Percentiles rank a stretch among this genome's conserved stretches.
These are phyloP conservation scores for Persicaria maculosa DNA, from an alignment of 148 eudicot species.

Conservation along the genomic window DNA sequence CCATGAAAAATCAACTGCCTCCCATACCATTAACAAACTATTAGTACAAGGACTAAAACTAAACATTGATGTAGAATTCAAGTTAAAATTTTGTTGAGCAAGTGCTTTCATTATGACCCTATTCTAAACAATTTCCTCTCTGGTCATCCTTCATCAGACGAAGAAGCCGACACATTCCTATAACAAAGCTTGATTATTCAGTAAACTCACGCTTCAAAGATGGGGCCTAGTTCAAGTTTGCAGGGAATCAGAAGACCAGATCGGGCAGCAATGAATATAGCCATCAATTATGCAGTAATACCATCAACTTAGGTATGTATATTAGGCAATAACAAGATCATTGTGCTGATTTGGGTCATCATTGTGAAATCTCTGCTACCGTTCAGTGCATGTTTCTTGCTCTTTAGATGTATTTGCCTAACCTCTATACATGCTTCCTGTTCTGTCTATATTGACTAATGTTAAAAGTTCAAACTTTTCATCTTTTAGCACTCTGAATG, in stretches of 20 bases:
- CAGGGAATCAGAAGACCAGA: neutral
- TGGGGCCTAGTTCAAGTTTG: slow-evolving; percentile 2
- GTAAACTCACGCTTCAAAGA: neutral
- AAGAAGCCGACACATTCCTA: slow-evolving; percentile 15
- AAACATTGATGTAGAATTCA: neutral
- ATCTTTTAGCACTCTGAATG: neutral
- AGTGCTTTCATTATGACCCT: neutral
- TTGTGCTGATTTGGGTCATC: neutral
- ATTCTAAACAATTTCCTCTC: neutral
- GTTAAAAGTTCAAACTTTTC: neutral
- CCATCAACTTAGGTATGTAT: slow-evolving; percentile 1
- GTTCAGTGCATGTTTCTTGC: neutral
- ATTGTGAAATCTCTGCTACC: neutral
- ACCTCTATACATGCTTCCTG: neutral
- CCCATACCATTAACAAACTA: neutral
- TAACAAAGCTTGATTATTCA: slow-evolving; percentile 7
- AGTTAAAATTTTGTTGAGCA: neutral
- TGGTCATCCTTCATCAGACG: slow-evolving; percentile 15
- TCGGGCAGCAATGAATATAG: neutral
- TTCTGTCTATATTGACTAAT: neutral
- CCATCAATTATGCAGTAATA: neutral
- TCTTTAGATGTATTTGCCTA: neutral
- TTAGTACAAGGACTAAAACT: neutral
- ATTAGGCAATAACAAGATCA: neutral
- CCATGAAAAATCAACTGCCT: neutral